phyloP scores from a whole-genome alignment of 2,329 filamentous ascomycete species.

The Fusarium solani-melongenae region DNA sequence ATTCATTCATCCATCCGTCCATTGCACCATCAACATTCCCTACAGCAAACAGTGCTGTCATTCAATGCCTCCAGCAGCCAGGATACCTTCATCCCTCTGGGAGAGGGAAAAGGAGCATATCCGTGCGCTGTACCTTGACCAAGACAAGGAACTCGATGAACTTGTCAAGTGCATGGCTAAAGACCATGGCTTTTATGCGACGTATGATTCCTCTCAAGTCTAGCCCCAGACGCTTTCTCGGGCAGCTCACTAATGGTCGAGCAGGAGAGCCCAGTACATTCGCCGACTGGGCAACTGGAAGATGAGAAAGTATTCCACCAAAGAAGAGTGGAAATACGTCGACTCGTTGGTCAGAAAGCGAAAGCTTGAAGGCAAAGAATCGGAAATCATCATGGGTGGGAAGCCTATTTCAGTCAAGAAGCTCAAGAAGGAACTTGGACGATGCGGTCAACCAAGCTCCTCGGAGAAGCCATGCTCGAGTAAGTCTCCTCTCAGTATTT shows the following conservation, averaged over 20 bases:
- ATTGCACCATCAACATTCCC: background rate
- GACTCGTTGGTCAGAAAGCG: background rate
- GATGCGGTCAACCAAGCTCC: background rate
- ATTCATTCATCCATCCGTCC: background rate
- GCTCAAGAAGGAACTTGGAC: background rate
- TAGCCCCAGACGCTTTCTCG: background rate
- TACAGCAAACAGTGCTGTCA: background rate
- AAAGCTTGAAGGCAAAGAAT: background rate
- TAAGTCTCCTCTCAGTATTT: background rate
- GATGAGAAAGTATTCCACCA: background rate
- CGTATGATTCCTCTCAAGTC: background rate
- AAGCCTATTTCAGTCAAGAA: background rate
- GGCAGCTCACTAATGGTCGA: background rate
- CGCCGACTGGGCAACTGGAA: background rate
- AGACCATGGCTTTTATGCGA: background rate
- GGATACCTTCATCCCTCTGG: background rate
- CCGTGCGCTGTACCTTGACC: background rate
- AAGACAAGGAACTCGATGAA: slow-evolving; percentile 12
- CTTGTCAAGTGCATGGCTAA: background rate
- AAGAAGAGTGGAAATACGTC: background rate
- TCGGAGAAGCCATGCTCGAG: background rate
- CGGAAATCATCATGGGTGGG: background rate
- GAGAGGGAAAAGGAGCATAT: background rate
- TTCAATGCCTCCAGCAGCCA: slow-evolving; percentile 4
- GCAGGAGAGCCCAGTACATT: background rate